phyloP scores from a whole-genome alignment of 2,329 filamentous ascomycete species.

The Epicoccum sorghinum region DNA sequence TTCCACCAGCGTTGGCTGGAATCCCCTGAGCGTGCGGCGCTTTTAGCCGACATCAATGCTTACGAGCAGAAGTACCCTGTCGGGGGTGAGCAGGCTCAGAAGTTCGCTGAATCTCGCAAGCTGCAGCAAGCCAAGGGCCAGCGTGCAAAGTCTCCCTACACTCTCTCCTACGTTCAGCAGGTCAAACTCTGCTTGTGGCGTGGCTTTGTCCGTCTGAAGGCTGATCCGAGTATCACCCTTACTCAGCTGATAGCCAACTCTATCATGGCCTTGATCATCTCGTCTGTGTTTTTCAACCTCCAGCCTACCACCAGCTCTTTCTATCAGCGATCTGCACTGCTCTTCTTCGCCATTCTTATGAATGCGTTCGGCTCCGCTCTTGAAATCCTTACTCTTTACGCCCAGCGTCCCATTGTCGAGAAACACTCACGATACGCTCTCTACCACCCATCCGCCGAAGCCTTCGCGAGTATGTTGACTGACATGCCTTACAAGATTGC shows the following conservation, averaged over 20 bases:
- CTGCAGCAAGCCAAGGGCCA: slow-evolving; percentile 55
- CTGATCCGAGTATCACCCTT: slow-evolving; percentile 77
- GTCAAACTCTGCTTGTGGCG: slow-evolving; percentile 79
- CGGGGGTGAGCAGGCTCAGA: slow-evolving; percentile 52
- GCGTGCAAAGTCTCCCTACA: slow-evolving; percentile 78
- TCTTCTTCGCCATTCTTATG: slow-evolving; percentile 88
- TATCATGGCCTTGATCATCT: slow-evolving; percentile 76
- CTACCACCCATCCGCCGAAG: slow-evolving; percentile 88
- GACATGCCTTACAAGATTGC: slow-evolving; percentile 83
- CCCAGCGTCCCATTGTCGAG: slow-evolving; percentile 89
- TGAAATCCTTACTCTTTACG: slow-evolving; percentile 85
- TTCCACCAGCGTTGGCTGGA: slow-evolving; percentile 61
- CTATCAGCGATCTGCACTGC: slow-evolving; percentile 76
- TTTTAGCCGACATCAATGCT: slow-evolving; percentile 53
- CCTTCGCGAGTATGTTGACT: slow-evolving; percentile 82
- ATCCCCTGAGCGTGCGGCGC: slow-evolving; percentile 55
- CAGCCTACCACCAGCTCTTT: slow-evolving; percentile 70
- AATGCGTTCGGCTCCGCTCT: slow-evolving; percentile 83
- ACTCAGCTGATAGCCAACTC: slow-evolving; percentile 74
- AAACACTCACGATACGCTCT: slow-evolving; percentile 87
- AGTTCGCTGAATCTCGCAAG: slow-evolving; percentile 54
- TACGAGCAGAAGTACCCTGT: slow-evolving; percentile 55
- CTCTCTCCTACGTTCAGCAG: slow-evolving; percentile 77
- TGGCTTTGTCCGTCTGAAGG: slow-evolving; percentile 76
- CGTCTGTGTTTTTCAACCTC: slow-evolving; percentile 82